Base-by-base conservation (phyloP, 2,329 filamentous ascomycete genomes). In the Fusarium chuoi region DNA sequence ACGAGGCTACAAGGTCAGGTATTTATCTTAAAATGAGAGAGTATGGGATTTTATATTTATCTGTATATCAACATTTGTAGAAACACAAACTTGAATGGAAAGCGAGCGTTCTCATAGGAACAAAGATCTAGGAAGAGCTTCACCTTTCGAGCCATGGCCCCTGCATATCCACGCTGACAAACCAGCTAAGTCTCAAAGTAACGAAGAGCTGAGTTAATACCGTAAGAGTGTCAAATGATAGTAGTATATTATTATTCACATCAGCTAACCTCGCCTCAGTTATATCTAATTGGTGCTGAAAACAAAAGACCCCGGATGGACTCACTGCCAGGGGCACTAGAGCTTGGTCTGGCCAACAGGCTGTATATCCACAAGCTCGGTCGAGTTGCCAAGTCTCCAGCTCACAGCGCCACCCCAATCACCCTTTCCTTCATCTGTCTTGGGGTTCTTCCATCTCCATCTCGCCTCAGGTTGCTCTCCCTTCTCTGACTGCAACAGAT, bases 361-460 rank as follows among this genome's bases (percentile, higher is more conserved):
- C 17, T 68, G 30, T 24, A 77, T 55, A 9, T 80, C 77, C 3
- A 45, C 44, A 49, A 80, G 65, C 45, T 81, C 79, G 12, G 61
- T 71, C 4, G 78, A 77, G 20, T 77, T 75, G 8, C 82, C 82
- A 12, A 83, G 68, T n/a, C 82, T 78, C 83, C 82, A 84, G 51
- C 82, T 84, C 1, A 84, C 80, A 54, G 78, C 76, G 41, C 71
- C 78, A 2, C 78, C 77, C 78, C 79, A 80, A 6, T 77, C 78
- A 0, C 60, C 69, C 10, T 74, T 75, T n/a, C 4, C 35, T 3
- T 54, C 65, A 9, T 77, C 64, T 0, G 24, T 51, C 1, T 62
- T 71, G 5, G 60, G 52, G 2, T 78, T 75, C 79, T 88, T 89
- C 88, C 88, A 90, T 24, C 83, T 78, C 88, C 88, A 90, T 33